These are phyloP conservation scores for Malus domestica DNA, from an alignment of 306 rosid species.

Conservation along the genomic window ASM211411v1 NC_041804.1:607001-607500, in stretches of 20 bases:
- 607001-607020: neutral
- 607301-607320: constrained; percentile 30
- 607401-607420: constrained; percentile 89
- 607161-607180: constrained; percentile 10
- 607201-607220: constrained; percentile 56
- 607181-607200: constrained; percentile 8
- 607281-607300: constrained; percentile 17
- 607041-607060: neutral
- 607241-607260: constrained; percentile 1
- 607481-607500: neutral
- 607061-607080: neutral
- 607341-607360: constrained; percentile 21
- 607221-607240: constrained; percentile 52
- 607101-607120: neutral
- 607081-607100: neutral
- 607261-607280: constrained; percentile 15
- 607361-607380: constrained; percentile 20
- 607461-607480: constrained; percentile 39
- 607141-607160: constrained; percentile 34
- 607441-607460: constrained; percentile 96
- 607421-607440: constrained; percentile 97
- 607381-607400: constrained; percentile 57
- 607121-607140: constrained; percentile 23
- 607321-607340: constrained; percentile 52
- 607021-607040: neutral